Evolutionary conservation across 257 asterid species (phyloP), one percentile per base, ranked within the genome.

Genomic region (Galeopsis tetrahit): DNA sequence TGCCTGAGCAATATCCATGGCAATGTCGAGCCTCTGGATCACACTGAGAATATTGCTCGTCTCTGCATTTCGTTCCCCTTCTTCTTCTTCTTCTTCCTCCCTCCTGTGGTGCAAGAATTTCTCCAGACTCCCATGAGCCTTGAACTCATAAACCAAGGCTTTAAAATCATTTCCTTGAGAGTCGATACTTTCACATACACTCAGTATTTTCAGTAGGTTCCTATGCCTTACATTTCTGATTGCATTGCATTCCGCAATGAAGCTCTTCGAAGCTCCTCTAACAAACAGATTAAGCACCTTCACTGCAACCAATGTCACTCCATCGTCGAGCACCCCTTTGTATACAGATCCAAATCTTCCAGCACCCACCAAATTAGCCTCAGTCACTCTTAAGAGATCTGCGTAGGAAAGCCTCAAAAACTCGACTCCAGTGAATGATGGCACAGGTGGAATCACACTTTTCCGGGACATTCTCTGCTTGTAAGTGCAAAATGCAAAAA

Each of bases 151-250:
- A 10, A 46, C n/a, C 53, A 46, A 46, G 10, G 73, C 63, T 10
- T 34, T 53, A 4, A 68, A 68, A n/a, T 68, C 64, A 53, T 68
- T 68, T 2, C 73, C 73, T 5, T 68, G 53, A n/a, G 53, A 68
- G 40, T 68, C 73, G 4, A 68, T 53, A 53, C 73, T 68, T 2
- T 68, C 73, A 17, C 73, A 68, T 3, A 53, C 73, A 10, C 64
- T 68, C 64, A 68, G 3, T 55, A 68, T 52, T 36, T 53, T 53
- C 40, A 68, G 0, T 10, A 68, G 36, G 4, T 68, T 68, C 28
- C 53, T 68, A 17, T 68, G 73, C 52, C 73, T 68, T 10, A 10
- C 36, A 36, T 38, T 10, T 53, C 73, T 36, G 1, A 68, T 9
- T 0, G 64, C 73, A 17, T 68, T 36, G 63, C 73, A 53, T 8